Evolutionary conservation across 352 stramenopile species (phyloP), one percentile per base, ranked within the genome.

Genomic region (Peronosclerospora sorghi): DNA sequence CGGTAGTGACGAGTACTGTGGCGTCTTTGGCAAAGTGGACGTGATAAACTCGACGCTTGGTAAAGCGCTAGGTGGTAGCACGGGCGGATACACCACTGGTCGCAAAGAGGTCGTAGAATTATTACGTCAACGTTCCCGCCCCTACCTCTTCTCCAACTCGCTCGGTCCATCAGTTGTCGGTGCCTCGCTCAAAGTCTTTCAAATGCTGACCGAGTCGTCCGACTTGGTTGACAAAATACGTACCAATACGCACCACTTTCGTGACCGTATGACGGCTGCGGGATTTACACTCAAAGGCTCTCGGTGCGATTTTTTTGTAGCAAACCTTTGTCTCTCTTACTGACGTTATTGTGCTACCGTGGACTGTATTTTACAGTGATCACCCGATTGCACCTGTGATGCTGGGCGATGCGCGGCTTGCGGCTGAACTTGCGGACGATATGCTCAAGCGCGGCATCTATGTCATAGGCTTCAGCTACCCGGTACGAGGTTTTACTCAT

Each of bases 21-120:
- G 83, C 9, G 71, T 97, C 13, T 66, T 81, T 30, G 88, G 85
- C 14, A 71, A 85, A 40, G 79, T 96, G 23, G 87, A 96, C 50
- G 76, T 97, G 18, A 96, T 97, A 62, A 97, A 95, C 74, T 96
- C 84, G 46, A 97, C 90, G 24, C 58, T 97, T 12, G 90, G 90
- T 36, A 97, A 97, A 65, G 90, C 86, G 23, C 68, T 97, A 2
- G 90, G 90, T 10, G 90, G 90, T 32, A 86, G 81, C 57, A 97
- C 88, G 0, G 89, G 89, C 14, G 89, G 89, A 27, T 97, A 97
- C 79, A 96, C 87, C 1, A 93, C 78, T 1, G 87, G 76, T 6
- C 66, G 75, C 36, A 73, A 95, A 62, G 81, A 94, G 36, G 59
- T 97, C 24, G 78, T 97, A n/a, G 87, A 96, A 46, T 60, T 96